Conservation (phyloP, 2,329 filamentous ascomycete genomes). For the Fusarium sororula region DNA sequence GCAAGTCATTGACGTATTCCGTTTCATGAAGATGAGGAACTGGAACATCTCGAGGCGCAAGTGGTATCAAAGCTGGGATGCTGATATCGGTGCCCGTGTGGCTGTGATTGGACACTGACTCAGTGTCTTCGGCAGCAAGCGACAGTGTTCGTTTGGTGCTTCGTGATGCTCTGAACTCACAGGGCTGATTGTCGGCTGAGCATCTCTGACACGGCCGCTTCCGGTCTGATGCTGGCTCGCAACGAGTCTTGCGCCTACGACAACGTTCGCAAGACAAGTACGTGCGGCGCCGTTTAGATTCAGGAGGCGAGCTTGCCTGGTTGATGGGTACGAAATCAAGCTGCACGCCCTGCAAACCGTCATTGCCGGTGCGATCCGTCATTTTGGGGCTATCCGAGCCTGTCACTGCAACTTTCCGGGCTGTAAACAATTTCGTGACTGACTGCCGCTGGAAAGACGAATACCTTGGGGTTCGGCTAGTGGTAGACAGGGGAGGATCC, state of each 20-base stretch:
- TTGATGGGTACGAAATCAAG: neutral
- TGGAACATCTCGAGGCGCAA: neutral
- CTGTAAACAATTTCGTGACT: neutral
- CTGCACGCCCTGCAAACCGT: neutral
- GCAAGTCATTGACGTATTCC: neutral
- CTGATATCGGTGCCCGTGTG: neutral
- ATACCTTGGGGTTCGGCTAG: neutral
- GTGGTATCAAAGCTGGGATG: neutral
- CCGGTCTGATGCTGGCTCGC: neutral
- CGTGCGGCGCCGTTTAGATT: neutral
- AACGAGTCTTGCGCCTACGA: constrained; percentile 18
- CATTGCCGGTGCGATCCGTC: neutral
- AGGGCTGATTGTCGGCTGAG: neutral
- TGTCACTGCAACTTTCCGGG: neutral
- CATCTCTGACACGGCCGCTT: constrained; percentile 6
- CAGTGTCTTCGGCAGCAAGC: neutral
- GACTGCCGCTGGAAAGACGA: neutral
- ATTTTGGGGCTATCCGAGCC: neutral
- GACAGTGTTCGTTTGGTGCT: neutral
- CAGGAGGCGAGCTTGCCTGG: neutral
- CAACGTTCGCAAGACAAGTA: constrained; percentile 1
- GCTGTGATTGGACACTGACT: neutral
- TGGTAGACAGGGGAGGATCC: neutral
- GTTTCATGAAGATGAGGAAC: neutral
- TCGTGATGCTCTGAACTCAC: constrained; percentile 6